Conservation (phyloP, 1,284 basidiomycete genomes). For the Hemileia vastatrix region DNA sequence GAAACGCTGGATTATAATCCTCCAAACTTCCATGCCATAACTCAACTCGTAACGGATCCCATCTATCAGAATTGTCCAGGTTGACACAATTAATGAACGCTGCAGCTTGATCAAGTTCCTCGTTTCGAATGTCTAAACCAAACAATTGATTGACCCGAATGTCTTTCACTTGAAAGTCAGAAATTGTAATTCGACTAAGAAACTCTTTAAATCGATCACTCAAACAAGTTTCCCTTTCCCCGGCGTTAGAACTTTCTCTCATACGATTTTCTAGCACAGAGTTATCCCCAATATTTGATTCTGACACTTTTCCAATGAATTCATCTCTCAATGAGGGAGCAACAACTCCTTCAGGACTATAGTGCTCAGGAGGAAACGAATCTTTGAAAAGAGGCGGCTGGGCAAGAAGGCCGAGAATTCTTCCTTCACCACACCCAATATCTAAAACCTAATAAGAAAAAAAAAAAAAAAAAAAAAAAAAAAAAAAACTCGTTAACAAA, state of each 20-base stretch:
- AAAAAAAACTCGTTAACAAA: too few species aligned
- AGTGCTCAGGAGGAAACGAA: slow-evolving; percentile 8
- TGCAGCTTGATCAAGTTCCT: neutral
- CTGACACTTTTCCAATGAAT: too few species aligned
- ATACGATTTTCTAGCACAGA: too few species aligned
- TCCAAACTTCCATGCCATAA: slow-evolving; percentile 9
- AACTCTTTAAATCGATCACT: neutral
- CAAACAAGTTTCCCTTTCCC: neutral
- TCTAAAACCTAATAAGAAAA: slow-evolving; percentile 16
- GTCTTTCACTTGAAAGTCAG: slow-evolving; percentile 2
- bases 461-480: too few species aligned
- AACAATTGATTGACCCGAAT: slow-evolving; percentile 6
- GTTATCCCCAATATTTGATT: too few species aligned
- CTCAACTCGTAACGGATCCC: slow-evolving; percentile 16
- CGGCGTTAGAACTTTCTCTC: too few species aligned
- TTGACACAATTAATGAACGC: neutral
- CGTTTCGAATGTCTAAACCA: slow-evolving; percentile 5
- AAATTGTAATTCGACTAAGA: neutral
- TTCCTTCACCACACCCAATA: slow-evolving; percentile 16
- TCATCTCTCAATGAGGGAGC: too few species aligned
- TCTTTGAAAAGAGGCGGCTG: neutral
- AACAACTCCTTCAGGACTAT: neutral
- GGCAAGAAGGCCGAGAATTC: slow-evolving; percentile 6
- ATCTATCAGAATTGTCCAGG: neutral
- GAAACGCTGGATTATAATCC: slow-evolving; percentile 2